A percentile compares a stretch with the other conserved stretches of the same genome.
phyloP scores from a whole-genome alignment of 208 protist species.

The Trichomonas vaginalis region DNA sequence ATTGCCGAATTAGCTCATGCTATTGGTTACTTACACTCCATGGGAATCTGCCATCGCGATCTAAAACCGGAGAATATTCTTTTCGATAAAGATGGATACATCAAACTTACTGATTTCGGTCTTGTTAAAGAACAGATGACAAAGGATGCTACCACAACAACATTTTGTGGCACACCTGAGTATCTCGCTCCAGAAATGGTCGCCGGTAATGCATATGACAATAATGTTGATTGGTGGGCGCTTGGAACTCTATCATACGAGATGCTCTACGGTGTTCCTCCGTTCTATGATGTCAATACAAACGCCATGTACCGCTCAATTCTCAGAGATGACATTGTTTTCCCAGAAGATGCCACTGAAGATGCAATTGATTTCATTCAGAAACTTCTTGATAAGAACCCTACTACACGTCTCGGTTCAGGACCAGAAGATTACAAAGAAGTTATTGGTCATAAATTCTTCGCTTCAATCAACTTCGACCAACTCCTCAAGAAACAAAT shows the following conservation, averaged over 20 bases:
- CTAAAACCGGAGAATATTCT: slow-evolving; percentile 27
- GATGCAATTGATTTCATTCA: slow-evolving; percentile 34
- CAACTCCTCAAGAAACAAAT: slow-evolving; percentile 16
- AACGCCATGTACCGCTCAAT: slow-evolving; percentile 50
- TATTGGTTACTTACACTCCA: slow-evolving; percentile 20
- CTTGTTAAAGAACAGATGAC: background rate
- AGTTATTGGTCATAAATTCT: slow-evolving; percentile 37
- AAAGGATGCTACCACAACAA: background rate
- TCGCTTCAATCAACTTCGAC: slow-evolving; percentile 21
- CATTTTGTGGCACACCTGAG: slow-evolving; percentile 11
- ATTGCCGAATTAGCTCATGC: slow-evolving; percentile 21
- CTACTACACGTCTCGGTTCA: slow-evolving; percentile 25
- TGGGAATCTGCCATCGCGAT: slow-evolving; percentile 23
- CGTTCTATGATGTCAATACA: slow-evolving; percentile 49
- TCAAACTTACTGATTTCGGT: slow-evolving; percentile 7
- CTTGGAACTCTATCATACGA: slow-evolving; percentile 56
- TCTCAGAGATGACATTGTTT: slow-evolving; percentile 29
- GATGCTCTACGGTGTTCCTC: slow-evolving; percentile 51
- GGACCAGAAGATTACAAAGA: slow-evolving; percentile 27
- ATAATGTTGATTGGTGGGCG: slow-evolving; percentile 58
- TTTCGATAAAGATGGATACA: slow-evolving; percentile 17
- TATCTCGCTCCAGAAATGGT: background rate
- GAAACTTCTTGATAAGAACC: slow-evolving; percentile 30
- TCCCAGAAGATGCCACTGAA: slow-evolving; percentile 35
- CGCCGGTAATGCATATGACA: slow-evolving; percentile 41